Evolutionary conservation across 371 early-diverging fungal species (phyloP).

Genomic region (Mucor circinelloides): DNA sequence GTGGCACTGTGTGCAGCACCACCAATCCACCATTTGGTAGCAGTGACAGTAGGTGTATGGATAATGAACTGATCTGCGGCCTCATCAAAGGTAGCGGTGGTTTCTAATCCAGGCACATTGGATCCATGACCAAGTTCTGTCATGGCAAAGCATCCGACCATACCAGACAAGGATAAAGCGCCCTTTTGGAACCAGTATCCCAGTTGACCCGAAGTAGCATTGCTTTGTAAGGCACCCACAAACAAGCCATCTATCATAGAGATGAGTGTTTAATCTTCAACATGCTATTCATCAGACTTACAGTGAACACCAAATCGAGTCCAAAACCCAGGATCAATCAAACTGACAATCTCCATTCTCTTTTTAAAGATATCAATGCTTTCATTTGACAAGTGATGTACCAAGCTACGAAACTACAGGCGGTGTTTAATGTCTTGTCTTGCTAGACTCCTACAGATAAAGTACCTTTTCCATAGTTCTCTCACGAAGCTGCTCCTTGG

Average conservation of each 20-base stretch:
- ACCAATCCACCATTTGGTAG: constrained; percentile 98
- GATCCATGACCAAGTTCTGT: constrained; percentile 90
- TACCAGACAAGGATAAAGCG: constrained; percentile 77
- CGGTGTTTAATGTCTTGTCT: neutral
- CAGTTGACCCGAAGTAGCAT: constrained; percentile 85
- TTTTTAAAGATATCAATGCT: constrained; percentile 73
- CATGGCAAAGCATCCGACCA: constrained; percentile 93
- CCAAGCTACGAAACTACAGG: constrained; percentile 66
- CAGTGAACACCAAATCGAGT: constrained; percentile 93
- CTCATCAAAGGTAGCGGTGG: constrained; percentile 90
- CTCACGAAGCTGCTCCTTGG: constrained; percentile 78
- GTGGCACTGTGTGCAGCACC: constrained; percentile 88
- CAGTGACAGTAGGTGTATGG: constrained; percentile 88
- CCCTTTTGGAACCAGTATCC: constrained; percentile 90
- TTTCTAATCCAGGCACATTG: constrained; percentile 91
- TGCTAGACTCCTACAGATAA: neutral
- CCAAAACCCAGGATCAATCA: constrained; percentile 90
- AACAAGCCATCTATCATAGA: constrained; percentile 69
- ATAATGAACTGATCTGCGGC: constrained; percentile 85
- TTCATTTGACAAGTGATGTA: constrained; percentile 77
- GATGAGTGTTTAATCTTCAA: neutral
- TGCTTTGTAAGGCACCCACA: constrained; percentile 87
- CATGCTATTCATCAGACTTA: constrained; percentile 13
- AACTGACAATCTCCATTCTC: constrained; percentile 82
- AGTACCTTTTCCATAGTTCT: constrained; percentile 84